A percentile compares a stretch with the other conserved stretches of the same genome.
phyloP scores from a whole-genome alignment of 2,329 filamentous ascomycete genomes.

The Ophiostoma fasciatum region DNA sequence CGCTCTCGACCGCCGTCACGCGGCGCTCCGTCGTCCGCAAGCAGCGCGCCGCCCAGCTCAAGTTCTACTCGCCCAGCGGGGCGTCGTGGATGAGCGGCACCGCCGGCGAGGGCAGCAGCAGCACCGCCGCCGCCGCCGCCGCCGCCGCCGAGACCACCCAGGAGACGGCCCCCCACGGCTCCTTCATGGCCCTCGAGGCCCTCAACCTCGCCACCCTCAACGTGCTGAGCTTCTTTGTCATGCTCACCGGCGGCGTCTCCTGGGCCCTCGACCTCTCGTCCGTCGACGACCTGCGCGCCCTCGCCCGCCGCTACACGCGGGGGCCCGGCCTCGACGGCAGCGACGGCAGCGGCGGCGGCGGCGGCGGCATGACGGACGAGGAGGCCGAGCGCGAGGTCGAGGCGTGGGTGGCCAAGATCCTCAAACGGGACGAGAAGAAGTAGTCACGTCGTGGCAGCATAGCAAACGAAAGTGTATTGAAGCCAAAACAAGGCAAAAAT shows the following conservation, averaged over 20 bases:
- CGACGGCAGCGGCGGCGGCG: slow-evolving; percentile 9
- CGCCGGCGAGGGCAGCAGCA: slow-evolving; percentile 12
- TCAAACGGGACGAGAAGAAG: too few relatives aligned
- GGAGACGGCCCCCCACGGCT: slow-evolving; percentile 41
- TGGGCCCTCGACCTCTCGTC: slow-evolving; percentile 66
- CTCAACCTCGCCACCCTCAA: slow-evolving; percentile 80
- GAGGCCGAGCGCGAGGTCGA: slow-evolving; percentile 46
- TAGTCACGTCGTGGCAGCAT: too few relatives aligned
- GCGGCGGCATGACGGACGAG: slow-evolving; percentile 21
- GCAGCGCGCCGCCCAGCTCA: slow-evolving; percentile 45
- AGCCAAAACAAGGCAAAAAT: too few relatives aligned
- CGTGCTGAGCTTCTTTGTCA: slow-evolving; percentile 59
- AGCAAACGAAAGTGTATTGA: too few relatives aligned
- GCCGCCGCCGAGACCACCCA: slow-evolving; percentile 12
- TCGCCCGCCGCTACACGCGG: slow-evolving; percentile 29
- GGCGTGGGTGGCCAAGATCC: slow-evolving; percentile 43
- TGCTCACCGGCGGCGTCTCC: slow-evolving; percentile 56
- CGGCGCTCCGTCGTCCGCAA: slow-evolving; percentile 55
- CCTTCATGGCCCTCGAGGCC: slow-evolving; percentile 65
- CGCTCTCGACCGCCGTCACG: slow-evolving; percentile 55
- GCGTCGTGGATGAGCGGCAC: too few relatives aligned
- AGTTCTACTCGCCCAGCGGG: slow-evolving; percentile 52
- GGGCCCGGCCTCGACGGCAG: slow-evolving; percentile 11
- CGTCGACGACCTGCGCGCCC: slow-evolving; percentile 46
- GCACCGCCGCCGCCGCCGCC: neutral